Conservation (phyloP, 768 basidiomycete genomes). For the Russula olivacea region DNA sequence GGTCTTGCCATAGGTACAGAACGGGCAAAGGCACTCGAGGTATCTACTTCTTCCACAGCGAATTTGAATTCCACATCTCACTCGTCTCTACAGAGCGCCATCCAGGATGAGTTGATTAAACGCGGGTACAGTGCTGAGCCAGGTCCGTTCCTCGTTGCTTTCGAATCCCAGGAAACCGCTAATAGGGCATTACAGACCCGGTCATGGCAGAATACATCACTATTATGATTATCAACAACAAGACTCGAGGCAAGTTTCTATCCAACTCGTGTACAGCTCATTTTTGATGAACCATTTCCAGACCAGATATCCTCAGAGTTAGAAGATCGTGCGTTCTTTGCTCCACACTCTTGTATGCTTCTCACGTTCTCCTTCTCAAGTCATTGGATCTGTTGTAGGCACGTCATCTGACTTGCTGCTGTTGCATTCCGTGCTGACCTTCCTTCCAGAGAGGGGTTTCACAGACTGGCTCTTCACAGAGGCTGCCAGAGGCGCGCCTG, state of each 20-base stretch:
- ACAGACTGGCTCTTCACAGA: conserved; percentile 86
- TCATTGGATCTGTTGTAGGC: conserved; percentile 84
- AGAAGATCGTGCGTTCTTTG: conserved; percentile 55
- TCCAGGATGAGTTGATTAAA: conserved; percentile 74
- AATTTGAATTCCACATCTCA: conserved; percentile 11
- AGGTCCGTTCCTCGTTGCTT: conserved; percentile 43
- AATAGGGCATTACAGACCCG: conserved; percentile 45
- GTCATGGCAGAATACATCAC: conserved; percentile 95
- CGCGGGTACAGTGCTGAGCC: conserved; percentile 70
- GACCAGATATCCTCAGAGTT: conserved; percentile 86
- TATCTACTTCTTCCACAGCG: conserved; percentile 30
- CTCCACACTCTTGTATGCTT: neutral
- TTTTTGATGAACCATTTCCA: conserved; percentile 30
- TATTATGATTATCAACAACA: conserved; percentile 93
- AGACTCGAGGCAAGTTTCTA: conserved; percentile 57
- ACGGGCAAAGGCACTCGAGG: conserved; percentile 65
- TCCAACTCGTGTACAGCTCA: neutral
- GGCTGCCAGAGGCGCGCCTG: conserved; percentile 63
- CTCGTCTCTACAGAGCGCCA: conserved; percentile 50
- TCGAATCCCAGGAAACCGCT: neutral
- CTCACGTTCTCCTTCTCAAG: conserved; percentile 28
- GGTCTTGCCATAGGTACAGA: conserved; percentile 77
- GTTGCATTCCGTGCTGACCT: conserved; percentile 14
- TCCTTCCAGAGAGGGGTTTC: conserved; percentile 61
- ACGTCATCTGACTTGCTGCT: conserved; percentile 27